Base-by-base conservation (phyloP, 805 yeast genomes). In the Sungouiella thailandica region DNA sequence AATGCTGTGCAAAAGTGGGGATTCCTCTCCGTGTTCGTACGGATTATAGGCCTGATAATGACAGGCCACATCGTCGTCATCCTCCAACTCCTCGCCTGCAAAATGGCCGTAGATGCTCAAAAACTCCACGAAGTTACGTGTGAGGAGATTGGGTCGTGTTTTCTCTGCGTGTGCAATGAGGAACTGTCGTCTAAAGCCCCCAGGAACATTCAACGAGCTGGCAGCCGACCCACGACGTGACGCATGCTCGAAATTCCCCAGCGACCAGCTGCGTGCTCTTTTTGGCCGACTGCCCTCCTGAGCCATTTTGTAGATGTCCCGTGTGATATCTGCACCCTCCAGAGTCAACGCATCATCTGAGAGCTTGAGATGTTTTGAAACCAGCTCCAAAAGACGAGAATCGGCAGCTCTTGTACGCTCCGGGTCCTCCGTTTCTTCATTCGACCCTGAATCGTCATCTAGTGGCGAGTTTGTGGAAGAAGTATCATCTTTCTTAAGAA, bases 41-140 rank as follows among this genome's bases (percentile, higher is more conserved):
- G 58, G 56, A 11, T 44, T 45, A 10, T 40, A 29, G 3, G 59
- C 49, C 20, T 46, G 49, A 41, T 68, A 73, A 39, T 68, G 74
- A 41, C 78, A 74, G 1, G 75, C 74, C 52, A 61, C 65, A 49
- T 78, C 88, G 14, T 61, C 65, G 35, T 74, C 80, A 49, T 78
- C 83, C 47, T 82, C 90, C 34, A 83, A 68, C 25, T 79, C 76
- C 57, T 83, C 93, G 52, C 94, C 94, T 2, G 93, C 93, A 58
- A 84, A 84, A 62, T 84, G 90, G 5, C 94, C 94, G 56, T 84
- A 84, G 6, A 84, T 69, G 42, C 83, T 78, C 29, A 84, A 62
- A 50, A 84, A 84, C 54, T 84, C 93, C 46, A 83, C 65, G 43
- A 84, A 84, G 55, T 83, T 84, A 38, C 76, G 71, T 1, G 94